Evolutionary conservation across 1,139 yeast species (phyloP).

Genomic region (Nematodospora anomalae): DNA sequence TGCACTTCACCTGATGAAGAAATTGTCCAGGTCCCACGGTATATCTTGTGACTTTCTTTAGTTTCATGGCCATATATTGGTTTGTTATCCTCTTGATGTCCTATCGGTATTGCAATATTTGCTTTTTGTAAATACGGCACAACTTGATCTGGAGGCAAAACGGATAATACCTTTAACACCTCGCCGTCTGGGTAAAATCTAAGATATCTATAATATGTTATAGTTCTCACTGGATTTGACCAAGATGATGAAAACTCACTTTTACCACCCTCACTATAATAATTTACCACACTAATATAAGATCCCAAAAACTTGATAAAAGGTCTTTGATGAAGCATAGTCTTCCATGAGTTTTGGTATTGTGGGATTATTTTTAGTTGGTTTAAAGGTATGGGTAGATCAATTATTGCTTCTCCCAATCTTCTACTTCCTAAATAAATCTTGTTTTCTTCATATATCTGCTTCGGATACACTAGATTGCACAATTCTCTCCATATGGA

Average conservation of each 20-base stretch:
- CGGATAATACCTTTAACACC: slow-evolving; percentile 63
- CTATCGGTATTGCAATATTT: slow-evolving; percentile 20
- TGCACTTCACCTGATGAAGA: slow-evolving; percentile 51
- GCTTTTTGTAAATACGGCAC: slow-evolving; percentile 52
- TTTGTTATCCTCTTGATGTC: slow-evolving; percentile 17
- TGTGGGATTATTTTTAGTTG: slow-evolving; percentile 43
- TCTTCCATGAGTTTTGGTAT: slow-evolving; percentile 54
- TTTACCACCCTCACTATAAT: slow-evolving; percentile 76
- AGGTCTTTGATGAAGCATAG: slow-evolving; percentile 56
- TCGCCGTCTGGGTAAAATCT: slow-evolving; percentile 81
- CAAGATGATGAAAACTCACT: slow-evolving; percentile 67
- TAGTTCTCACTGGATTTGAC: slow-evolving; percentile 75
- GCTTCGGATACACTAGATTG: slow-evolving; percentile 55
- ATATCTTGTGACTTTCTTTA: slow-evolving; percentile 39
- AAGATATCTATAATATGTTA: slow-evolving; percentile 83
- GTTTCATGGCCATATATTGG: slow-evolving; percentile 14
- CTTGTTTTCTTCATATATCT: slow-evolving; percentile 48
- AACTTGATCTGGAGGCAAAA: slow-evolving; percentile 63
- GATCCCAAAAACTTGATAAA: slow-evolving; percentile 78
- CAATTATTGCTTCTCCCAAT: slow-evolving; percentile 9
- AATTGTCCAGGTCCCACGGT: slow-evolving; percentile 56
- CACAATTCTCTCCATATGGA: slow-evolving; percentile 60
- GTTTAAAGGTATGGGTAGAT: slow-evolving; percentile 42
- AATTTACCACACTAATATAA: slow-evolving; percentile 82
- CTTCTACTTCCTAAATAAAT: slow-evolving; percentile 13